Conservation (phyloP, 139 green algal species). For the Mychonastes homosphaera region DNA sequence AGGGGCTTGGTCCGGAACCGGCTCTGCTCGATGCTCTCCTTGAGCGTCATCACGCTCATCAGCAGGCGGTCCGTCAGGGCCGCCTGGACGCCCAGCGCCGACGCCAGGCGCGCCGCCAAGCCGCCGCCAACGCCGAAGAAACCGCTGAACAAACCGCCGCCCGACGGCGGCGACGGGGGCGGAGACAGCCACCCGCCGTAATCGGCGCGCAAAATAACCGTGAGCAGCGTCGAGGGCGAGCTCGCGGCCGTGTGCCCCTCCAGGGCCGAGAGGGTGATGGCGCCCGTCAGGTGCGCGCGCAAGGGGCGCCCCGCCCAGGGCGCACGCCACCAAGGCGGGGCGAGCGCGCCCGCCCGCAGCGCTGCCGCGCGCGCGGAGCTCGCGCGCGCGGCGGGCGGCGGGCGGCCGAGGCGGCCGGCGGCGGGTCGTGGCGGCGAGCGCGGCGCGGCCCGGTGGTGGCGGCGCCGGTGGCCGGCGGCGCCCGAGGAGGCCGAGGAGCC, state of each 20-base stretch:
- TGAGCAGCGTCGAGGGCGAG: slow-evolving; percentile 15
- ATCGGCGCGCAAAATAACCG: slow-evolving; percentile 12
- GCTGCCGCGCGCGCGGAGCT: too few species aligned
- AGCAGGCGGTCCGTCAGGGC: slow-evolving; percentile 14
- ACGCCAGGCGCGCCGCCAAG: not conserved
- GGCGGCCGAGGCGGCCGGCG: too few species aligned
- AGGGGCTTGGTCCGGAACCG: not conserved
- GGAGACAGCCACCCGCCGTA: slow-evolving; percentile 16
- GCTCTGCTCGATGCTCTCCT: slow-evolving; percentile 16
- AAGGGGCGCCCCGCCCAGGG: not conserved
- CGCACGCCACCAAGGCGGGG: not conserved
- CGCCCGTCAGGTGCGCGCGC: not conserved
- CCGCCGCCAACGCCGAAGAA: not conserved
- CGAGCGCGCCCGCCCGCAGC: too few species aligned
- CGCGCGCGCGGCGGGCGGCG: too few species aligned
- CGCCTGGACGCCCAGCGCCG: slow-evolving; percentile 12
- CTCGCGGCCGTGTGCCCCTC: slow-evolving; percentile 4
- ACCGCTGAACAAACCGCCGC: not conserved
- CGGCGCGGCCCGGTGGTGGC: too few species aligned
- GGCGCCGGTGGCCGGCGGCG: too few species aligned
- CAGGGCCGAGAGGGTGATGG: slow-evolving; percentile 17
- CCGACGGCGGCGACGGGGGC: not conserved
- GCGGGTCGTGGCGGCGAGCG: not conserved
- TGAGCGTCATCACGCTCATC: slow-evolving; percentile 19
- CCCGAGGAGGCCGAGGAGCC: not conserved